Percentiles rank a stretch among this genome's conserved stretches.
These are phyloP conservation scores for Penicillium dipodomyicola DNA, from an alignment of 495 filamentous ascomycete species.

Conservation along the genomic window DNA sequence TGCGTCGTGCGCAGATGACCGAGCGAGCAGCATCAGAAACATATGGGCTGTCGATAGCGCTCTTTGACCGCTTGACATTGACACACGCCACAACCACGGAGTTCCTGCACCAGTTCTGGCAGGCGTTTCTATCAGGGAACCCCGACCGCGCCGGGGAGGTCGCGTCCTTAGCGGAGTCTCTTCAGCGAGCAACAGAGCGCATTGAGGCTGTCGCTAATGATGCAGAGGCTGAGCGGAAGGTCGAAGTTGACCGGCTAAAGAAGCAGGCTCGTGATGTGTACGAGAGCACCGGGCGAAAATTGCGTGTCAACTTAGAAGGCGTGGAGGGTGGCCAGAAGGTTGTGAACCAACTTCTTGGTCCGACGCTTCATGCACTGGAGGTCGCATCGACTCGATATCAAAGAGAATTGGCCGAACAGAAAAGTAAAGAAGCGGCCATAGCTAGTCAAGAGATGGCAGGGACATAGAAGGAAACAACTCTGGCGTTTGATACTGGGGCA, in stretches of 20 bases:
- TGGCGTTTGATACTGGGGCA: slow-evolving; percentile 14
- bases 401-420: slow-evolving; percentile 57
- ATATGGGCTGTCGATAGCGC: slow-evolving; percentile 59
- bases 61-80: slow-evolving; percentile 72
- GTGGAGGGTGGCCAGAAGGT: slow-evolving; percentile 72
- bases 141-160: slow-evolving; percentile 72
- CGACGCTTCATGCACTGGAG: slow-evolving; percentile 64
- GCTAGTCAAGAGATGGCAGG: slow-evolving; percentile 15
- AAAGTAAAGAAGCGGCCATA: slow-evolving; percentile 36
- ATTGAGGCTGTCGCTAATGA: slow-evolving; percentile 77
- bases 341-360: slow-evolving; percentile 71
- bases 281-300: slow-evolving; percentile 66
- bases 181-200: slow-evolving; percentile 70
- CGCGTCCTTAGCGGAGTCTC: slow-evolving; percentile 69
- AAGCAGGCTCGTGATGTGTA: slow-evolving; percentile 65
- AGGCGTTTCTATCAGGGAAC: slow-evolving; percentile 80
- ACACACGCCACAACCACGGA: slow-evolving; percentile 92
- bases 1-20: slow-evolving; percentile 40
- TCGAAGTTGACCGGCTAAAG: slow-evolving; percentile 57
- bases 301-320: slow-evolving; percentile 59
- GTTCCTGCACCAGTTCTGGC: slow-evolving; percentile 96
- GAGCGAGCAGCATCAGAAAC: slow-evolving; percentile 40
- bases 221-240: slow-evolving; percentile 70
- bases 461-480: neutral
- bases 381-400: slow-evolving; percentile 63